Conservation (phyloP, 345 rosid species). For the Erucastrum elatum region DNA sequence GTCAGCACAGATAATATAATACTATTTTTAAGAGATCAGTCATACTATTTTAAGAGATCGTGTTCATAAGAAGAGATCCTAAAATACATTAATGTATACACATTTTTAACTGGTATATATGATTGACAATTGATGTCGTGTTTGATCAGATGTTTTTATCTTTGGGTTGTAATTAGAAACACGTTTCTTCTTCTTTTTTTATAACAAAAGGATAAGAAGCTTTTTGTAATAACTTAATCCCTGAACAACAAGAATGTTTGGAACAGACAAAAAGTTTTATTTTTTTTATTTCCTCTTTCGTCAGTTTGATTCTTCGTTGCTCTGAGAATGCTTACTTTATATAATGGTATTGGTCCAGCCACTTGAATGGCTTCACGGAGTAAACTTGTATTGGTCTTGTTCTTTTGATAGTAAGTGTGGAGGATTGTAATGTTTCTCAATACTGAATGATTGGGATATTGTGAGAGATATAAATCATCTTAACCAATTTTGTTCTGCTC, state of each 20-base stretch:
- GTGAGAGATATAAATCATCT: background rate
- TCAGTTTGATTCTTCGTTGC: background rate
- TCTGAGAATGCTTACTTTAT: background rate
- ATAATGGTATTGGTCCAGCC: background rate
- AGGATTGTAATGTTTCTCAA: constrained; percentile 46
- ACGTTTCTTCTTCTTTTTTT: background rate
- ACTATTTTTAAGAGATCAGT: background rate
- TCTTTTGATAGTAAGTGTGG: constrained; percentile 40
- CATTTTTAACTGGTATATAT: background rate
- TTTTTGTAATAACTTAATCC: background rate
- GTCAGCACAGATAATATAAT: background rate
- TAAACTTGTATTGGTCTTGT: background rate
- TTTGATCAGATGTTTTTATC: background rate
- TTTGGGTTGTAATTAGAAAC: background rate
- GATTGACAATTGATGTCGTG: background rate
- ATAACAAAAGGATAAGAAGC: background rate
- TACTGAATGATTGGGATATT: background rate
- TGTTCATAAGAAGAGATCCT: background rate
- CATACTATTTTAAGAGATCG: background rate
- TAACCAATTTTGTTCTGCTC: background rate
- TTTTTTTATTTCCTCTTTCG: background rate
- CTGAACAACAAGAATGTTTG: background rate
- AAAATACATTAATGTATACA: background rate
- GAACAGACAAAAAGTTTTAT: background rate
- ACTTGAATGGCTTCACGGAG: background rate